phyloP scores from a whole-genome alignment of 768 basidiomycete genomes.

The Amanita jacksonii region DNA sequence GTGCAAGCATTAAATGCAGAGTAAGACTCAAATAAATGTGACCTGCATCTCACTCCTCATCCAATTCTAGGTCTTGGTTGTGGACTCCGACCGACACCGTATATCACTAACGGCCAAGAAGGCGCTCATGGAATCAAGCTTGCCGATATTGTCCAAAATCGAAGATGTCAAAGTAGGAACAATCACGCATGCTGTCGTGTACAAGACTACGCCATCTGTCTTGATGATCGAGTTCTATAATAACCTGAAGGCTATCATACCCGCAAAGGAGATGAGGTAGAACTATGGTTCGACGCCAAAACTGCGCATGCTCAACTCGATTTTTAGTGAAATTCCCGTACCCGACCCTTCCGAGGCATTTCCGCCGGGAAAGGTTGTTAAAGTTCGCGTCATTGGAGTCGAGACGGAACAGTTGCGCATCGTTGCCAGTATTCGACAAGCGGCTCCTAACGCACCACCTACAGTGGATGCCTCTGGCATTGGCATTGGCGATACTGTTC shows the following conservation, averaged over 20 bases:
- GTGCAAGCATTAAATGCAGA: constrained; percentile 74
- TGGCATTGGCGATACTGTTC: constrained; percentile 66
- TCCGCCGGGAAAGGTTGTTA: constrained; percentile 72
- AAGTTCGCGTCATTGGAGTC: constrained; percentile 67
- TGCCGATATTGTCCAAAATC: constrained; percentile 56
- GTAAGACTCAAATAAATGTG: constrained; percentile 32
- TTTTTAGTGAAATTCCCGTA: constrained; percentile 52
- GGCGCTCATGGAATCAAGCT: constrained; percentile 69
- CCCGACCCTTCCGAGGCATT: constrained; percentile 55
- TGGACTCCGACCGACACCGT: constrained; percentile 74
- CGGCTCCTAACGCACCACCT: constrained; percentile 37
- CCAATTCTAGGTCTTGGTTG: constrained; percentile 55
- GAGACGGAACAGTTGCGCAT: constrained; percentile 54
- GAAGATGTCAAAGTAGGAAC: constrained; percentile 63
- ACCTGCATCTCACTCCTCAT: constrained; percentile 2
- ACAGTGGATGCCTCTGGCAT: constrained; percentile 56
- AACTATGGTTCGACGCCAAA: neutral
- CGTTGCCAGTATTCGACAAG: constrained; percentile 82
- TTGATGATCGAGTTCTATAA: constrained; percentile 89
- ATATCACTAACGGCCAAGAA: constrained; percentile 88
- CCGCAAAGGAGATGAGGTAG: constrained; percentile 77
- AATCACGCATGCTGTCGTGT: constrained; percentile 75
- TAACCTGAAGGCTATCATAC: constrained; percentile 74
- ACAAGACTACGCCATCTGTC: constrained; percentile 71
- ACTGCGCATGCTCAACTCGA: neutral